phyloP scores from a whole-genome alignment of 1,139 yeast species.

The Yamadazyma trypodendri region DNA sequence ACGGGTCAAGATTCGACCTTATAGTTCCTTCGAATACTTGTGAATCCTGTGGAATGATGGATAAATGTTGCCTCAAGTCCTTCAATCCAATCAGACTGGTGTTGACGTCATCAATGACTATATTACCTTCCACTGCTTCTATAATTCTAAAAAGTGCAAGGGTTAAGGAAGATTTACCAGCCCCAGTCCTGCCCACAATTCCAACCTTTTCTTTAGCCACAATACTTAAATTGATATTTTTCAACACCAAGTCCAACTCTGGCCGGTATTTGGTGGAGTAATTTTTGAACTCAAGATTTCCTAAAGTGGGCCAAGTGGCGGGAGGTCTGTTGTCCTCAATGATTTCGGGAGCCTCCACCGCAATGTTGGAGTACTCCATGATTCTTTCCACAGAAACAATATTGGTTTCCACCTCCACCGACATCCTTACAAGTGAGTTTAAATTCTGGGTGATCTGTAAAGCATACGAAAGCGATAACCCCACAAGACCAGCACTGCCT shows the following conservation, averaged over 20 bases:
- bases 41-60: constrained; percentile 41
- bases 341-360: constrained; percentile 28
- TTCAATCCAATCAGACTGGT: constrained; percentile 34
- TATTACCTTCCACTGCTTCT: constrained; percentile 32
- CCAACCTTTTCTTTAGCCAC: constrained; percentile 84
- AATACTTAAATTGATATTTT: constrained; percentile 63
- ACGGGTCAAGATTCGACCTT: constrained; percentile 38
- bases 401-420: constrained; percentile 36
- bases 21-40: constrained; percentile 36
- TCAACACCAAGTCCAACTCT: constrained; percentile 77
- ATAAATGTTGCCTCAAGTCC: constrained; percentile 33
- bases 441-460: constrained; percentile 29
- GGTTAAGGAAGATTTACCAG: constrained; percentile 40
- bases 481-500: constrained; percentile 27
- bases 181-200: constrained; percentile 53
- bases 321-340: constrained; percentile 25
- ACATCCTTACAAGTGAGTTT: constrained; percentile 29
- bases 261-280: constrained; percentile 84
- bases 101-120: constrained; percentile 31
- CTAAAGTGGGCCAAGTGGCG: constrained; percentile 30
- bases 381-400: constrained; percentile 35
- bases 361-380: constrained; percentile 31
- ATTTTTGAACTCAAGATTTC: constrained; percentile 66
- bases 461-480: constrained; percentile 37
- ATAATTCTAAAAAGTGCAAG: constrained; percentile 39